Evolutionary conservation across 148 eudicot species (phyloP).

Genomic region (Rhododendron mucronatum): DNA sequence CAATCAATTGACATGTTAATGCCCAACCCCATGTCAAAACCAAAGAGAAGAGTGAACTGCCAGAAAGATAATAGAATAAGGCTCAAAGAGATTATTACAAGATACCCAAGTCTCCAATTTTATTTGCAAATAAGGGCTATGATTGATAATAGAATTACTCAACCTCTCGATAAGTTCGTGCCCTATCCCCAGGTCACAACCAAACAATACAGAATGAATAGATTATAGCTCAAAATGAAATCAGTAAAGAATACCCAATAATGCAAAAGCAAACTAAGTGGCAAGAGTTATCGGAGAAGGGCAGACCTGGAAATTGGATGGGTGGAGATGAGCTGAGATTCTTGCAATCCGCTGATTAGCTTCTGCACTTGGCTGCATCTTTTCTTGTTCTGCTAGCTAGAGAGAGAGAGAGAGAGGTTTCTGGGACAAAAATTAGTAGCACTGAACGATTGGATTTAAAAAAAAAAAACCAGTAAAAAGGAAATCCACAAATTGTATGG

Average conservation of each 20-base stretch:
- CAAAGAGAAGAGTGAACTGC: neutral
- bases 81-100: neutral
- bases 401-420: neutral
- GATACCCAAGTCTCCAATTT: neutral
- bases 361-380: constrained; percentile 49
- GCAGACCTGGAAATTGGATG: constrained; percentile 65
- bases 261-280: neutral
- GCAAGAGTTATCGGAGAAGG: neutral
- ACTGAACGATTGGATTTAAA: neutral
- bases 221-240: neutral
- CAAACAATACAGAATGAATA: neutral
- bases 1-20: neutral
- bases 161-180: neutral
- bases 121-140: neutral
- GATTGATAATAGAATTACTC: neutral
- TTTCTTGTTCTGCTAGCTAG: neutral
- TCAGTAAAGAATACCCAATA: neutral
- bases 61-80: neutral
- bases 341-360: constrained; percentile 74
- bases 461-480: neutral
- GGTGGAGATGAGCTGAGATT: constrained; percentile 87
- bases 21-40: neutral
- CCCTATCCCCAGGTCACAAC: neutral
- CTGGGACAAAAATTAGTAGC: neutral
- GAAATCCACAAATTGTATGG: neutral